Percentiles rank a stretch among this genome's conserved stretches.
phyloP scores from a whole-genome alignment of 2,329 filamentous ascomycete species.

The Aspergillus sp. region DNA sequence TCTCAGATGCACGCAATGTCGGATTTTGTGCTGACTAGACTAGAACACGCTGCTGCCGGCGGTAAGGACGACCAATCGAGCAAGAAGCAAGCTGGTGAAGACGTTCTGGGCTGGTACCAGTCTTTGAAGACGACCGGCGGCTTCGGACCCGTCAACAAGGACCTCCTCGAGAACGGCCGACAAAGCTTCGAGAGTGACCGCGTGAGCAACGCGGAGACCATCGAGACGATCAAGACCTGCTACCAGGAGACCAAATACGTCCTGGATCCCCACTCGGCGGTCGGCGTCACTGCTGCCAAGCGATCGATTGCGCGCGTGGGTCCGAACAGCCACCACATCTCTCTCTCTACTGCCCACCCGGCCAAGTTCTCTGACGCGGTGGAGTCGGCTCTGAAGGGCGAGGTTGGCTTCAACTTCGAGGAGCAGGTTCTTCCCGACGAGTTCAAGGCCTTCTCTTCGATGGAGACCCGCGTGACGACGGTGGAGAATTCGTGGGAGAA shows the following conservation, averaged over 20 bases:
- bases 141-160: conserved; percentile 21
- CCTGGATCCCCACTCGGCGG: conserved; percentile 88
- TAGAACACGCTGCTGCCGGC: conserved; percentile 42
- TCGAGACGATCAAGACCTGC: conserved; percentile 62
- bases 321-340: conserved; percentile 64
- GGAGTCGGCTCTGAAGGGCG: conserved; percentile 69
- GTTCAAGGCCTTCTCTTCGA: conserved; percentile 74
- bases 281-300: conserved; percentile 75
- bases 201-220: conserved; percentile 63
- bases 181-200: conserved; percentile 72
- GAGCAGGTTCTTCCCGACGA: conserved; percentile 72
- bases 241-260: conserved; percentile 68
- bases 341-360: conserved; percentile 89
- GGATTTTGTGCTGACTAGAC: not conserved
- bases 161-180: conserved; percentile 51
- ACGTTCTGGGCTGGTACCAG: conserved; percentile 9
- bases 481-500: conserved; percentile 59
- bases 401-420: conserved; percentile 73
- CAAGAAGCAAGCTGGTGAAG: conserved; percentile 10
- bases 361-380: conserved; percentile 92
- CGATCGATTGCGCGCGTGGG: conserved; percentile 61
- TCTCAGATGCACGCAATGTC: conserved; percentile 40
- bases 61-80: conserved; percentile 62
- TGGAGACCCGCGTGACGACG: conserved; percentile 71
- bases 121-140: conserved; percentile 4